These are phyloP conservation scores for Eruca vesicaria DNA, from an alignment of 441 rosid genomes.

Conservation along the genomic window DNA sequence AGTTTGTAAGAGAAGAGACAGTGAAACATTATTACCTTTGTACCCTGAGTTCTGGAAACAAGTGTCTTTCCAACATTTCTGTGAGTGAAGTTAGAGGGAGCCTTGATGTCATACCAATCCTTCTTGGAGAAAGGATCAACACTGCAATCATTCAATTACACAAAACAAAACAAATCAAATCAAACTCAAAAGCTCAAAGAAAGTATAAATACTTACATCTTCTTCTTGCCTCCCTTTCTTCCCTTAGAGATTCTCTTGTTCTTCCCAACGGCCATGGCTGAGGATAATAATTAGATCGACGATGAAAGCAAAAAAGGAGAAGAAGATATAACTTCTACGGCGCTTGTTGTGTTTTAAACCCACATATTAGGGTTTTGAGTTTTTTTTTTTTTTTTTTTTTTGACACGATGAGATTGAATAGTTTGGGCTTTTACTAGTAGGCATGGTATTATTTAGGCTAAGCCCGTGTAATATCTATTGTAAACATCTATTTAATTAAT, in stretches of 20 bases:
- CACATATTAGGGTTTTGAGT: slow-evolving; percentile 12
- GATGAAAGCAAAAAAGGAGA: slow-evolving; percentile 6
- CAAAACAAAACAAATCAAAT: neutral
- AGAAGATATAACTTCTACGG: slow-evolving; percentile 9
- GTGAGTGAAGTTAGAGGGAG: slow-evolving; percentile 52
- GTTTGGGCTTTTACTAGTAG: slow-evolving; percentile 15
- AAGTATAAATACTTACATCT: neutral
- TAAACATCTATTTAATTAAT: no score
- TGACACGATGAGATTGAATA: neutral
- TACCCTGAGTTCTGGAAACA: slow-evolving; percentile 75
- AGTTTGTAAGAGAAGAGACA: neutral
- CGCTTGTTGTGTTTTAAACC: slow-evolving; percentile 21
- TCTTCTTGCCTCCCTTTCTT: neutral
- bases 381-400: neutral
- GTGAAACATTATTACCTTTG: slow-evolving; percentile 44
- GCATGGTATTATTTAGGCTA: neutral
- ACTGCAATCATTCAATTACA: slow-evolving; percentile 32
- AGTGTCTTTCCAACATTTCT: slow-evolving; percentile 72
- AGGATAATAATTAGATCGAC: slow-evolving; percentile 16
- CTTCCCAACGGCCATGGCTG: slow-evolving; percentile 73
- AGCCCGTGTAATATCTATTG: neutral
- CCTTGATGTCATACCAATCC: slow-evolving; percentile 83
- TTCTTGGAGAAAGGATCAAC: slow-evolving; percentile 76
- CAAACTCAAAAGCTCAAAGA: neutral
- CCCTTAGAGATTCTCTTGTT: slow-evolving; percentile 43